Conservation (phyloP, 371 early-diverging fungal genomes). For the Lichtheimia corymbifera region DNA sequence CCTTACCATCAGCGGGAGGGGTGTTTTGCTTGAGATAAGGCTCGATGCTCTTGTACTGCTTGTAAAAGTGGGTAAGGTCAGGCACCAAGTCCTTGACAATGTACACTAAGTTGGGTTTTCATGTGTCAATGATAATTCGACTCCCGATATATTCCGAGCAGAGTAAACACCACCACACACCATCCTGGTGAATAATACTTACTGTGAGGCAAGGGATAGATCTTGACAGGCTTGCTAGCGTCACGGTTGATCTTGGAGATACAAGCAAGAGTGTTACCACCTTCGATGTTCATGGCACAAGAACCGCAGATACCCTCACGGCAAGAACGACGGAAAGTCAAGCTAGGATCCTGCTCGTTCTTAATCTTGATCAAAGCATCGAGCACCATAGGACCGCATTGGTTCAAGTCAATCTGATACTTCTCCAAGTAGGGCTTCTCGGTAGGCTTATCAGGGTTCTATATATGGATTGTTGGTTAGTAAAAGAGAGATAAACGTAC, state of each 20-base stretch:
- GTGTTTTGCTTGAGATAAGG: slow-evolving; percentile 91
- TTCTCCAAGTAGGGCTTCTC: slow-evolving; percentile 86
- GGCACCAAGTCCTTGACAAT: slow-evolving; percentile 87
- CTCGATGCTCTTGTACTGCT: slow-evolving; percentile 95
- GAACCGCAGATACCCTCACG: slow-evolving; percentile 92
- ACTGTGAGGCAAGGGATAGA: slow-evolving; percentile 97
- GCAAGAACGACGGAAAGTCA: slow-evolving; percentile 87
- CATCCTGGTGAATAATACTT: slow-evolving; percentile 21
- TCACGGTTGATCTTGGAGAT: slow-evolving; percentile 82
- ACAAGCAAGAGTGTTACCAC: slow-evolving; percentile 94
- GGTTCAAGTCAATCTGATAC: slow-evolving; percentile 89
- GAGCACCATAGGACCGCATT: slow-evolving; percentile 93
- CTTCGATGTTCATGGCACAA: slow-evolving; percentile 97
- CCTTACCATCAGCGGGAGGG: slow-evolving; percentile 66
- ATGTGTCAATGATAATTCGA: slow-evolving; percentile 12
- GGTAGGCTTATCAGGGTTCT: slow-evolving; percentile 89
- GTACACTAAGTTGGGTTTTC: slow-evolving; percentile 54
- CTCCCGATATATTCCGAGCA: slow-evolving; percentile 13
- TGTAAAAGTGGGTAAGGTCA: slow-evolving; percentile 95
- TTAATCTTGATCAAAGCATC: slow-evolving; percentile 96
- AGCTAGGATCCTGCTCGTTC: slow-evolving; percentile 91
- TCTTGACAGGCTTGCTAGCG: slow-evolving; percentile 68
- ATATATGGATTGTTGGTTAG: background rate
- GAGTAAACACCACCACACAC: background rate
- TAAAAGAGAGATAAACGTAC: background rate